Percentiles rank a stretch among this genome's conserved stretches.
Evolutionary conservation across 225 moss, liverwort and hornwort genomes (phyloP).

Genomic region (Physcomitrium patens): DNA sequence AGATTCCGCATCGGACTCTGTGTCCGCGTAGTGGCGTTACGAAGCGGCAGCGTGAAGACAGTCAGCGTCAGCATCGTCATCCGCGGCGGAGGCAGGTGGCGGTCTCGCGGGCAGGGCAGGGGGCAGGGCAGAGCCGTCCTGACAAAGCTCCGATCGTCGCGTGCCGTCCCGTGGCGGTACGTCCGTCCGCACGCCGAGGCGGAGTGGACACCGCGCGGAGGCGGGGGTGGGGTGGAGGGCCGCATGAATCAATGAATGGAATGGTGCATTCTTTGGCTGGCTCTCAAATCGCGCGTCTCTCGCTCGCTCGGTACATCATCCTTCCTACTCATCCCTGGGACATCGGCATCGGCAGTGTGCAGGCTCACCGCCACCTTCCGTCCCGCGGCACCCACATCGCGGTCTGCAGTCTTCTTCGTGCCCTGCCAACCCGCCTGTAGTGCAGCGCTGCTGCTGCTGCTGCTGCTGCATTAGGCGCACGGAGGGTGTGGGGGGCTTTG

Average conservation of each 20-base stretch:
- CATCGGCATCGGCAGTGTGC: no score
- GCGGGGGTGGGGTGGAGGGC: no score
- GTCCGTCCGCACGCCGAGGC: slow-evolving; percentile 12
- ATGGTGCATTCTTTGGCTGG: background rate
- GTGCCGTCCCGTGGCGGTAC: background rate
- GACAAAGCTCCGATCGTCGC: no score
- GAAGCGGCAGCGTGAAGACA: no score
- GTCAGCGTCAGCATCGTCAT: no score
- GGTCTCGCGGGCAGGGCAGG: no score
- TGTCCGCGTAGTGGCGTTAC: no score
- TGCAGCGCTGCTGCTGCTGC: background rate
- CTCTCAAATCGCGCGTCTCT: slow-evolving; percentile 26
- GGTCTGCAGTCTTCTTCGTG: background rate
- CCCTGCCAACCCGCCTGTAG: background rate
- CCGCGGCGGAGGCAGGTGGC: slow-evolving; percentile 10
- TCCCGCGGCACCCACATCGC: background rate
- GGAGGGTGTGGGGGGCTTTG: background rate
- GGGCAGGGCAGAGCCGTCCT: no score
- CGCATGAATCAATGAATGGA: no score
- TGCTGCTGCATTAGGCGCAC: slow-evolving; percentile 9
- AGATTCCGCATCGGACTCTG: background rate
- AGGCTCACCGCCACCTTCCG: background rate
- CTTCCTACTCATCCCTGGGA: no score
- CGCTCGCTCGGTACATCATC: background rate
- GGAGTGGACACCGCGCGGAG: background rate